Conservation (phyloP, 805 yeast genomes). For the Cyberlindnera petersonii region DNA sequence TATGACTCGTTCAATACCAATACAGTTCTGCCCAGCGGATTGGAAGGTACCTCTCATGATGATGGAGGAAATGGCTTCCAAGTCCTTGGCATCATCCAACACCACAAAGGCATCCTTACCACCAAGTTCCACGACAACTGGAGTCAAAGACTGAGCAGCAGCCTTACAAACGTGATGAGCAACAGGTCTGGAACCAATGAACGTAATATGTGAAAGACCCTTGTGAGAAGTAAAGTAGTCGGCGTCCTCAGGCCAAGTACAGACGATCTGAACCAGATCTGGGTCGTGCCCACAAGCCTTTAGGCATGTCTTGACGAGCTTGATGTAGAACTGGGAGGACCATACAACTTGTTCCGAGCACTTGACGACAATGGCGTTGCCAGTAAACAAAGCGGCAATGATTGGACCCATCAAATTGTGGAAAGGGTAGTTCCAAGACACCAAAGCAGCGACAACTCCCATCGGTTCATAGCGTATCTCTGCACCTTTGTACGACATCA, state of each 20-base stretch:
- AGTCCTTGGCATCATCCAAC: constrained; percentile 69
- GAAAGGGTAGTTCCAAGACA: constrained; percentile 97
- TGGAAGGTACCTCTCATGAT: constrained; percentile 95
- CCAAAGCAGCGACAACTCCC: constrained; percentile 80
- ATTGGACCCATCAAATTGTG: constrained; percentile 93
- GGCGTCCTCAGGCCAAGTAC: constrained; percentile 87
- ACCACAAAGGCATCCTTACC: constrained; percentile 93
- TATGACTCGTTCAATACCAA: constrained; percentile 93
- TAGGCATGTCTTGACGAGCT: constrained; percentile 68
- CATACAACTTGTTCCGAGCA: constrained; percentile 96
- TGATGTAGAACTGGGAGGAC: constrained; percentile 80
- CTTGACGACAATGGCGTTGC: constrained; percentile 86
- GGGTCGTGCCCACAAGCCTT: constrained; percentile 73
- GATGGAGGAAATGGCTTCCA: constrained; percentile 62
- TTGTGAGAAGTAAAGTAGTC: constrained; percentile 82
- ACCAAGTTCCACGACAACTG: constrained; percentile 93
- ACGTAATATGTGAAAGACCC: constrained; percentile 81
- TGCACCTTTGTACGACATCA: constrained; percentile 88
- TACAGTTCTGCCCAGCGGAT: constrained; percentile 96
- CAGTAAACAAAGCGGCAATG: constrained; percentile 83
- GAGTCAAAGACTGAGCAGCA: constrained; percentile 85
- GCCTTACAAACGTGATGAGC: constrained; percentile 83
- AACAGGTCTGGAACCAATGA: constrained; percentile 93
- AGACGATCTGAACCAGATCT: constrained; percentile 79
- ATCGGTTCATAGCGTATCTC: constrained; percentile 92